Percentiles rank a stretch among this genome's conserved stretches.
These are phyloP conservation scores for Lactarius tabidus DNA, from an alignment of 768 basidiomycete species.

Conservation along the genomic window DNA sequence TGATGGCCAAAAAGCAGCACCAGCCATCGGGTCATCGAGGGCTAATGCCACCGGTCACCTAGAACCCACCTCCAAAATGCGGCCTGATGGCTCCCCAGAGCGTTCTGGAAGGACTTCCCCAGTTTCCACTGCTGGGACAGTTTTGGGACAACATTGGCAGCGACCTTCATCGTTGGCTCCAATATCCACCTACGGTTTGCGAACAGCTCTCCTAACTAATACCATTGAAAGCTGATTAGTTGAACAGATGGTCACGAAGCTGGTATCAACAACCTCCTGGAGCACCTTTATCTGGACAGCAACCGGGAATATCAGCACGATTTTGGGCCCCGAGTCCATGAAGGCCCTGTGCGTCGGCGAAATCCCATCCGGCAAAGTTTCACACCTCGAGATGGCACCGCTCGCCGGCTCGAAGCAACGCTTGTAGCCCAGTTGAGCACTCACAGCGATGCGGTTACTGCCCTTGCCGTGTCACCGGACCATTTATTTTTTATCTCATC, in stretches of 20 bases:
- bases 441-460: conserved; percentile 75
- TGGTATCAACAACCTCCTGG: conserved; percentile 82
- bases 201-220: too few species aligned
- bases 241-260: conserved; percentile 81
- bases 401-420: conserved; percentile 65
- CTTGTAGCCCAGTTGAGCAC: conserved; percentile 82
- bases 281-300: conserved; percentile 85
- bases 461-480: conserved; percentile 86
- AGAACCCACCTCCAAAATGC: conserved; percentile 68
- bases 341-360: conserved; percentile 75
- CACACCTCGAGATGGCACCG: conserved; percentile 56
- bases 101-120: conserved; percentile 79
- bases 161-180: conserved; percentile 51
- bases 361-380: conserved; percentile 68
- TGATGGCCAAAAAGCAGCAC: conserved; percentile 82
- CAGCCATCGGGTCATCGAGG: conserved; percentile 83
- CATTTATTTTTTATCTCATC: conserved; percentile 92
- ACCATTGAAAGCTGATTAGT: neutral
- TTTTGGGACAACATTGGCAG: conserved; percentile 46
- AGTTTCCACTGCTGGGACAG: conserved; percentile 53
- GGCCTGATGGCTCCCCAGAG: conserved; percentile 62
- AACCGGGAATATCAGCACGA: conserved; percentile 83
- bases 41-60: conserved; percentile 79
- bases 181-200: conserved; percentile 69
- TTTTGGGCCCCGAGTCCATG: conserved; percentile 85